These are phyloP conservation scores for Candida koratica DNA, from an alignment of 805 yeast species.

Conservation along the genomic window DNA sequence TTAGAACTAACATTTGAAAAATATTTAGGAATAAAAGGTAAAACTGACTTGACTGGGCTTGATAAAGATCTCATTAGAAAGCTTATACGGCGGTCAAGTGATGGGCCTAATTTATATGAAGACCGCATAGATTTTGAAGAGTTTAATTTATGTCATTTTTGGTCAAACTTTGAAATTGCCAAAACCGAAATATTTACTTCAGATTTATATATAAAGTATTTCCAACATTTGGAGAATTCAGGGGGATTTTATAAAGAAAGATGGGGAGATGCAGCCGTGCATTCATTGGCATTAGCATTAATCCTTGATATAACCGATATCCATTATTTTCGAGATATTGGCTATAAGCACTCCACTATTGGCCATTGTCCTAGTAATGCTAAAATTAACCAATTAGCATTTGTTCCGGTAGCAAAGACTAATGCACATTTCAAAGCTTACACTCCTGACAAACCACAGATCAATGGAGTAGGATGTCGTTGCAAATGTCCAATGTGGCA, in stretches of 20 bases:
- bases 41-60: slow-evolving; percentile 21
- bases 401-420: slow-evolving; percentile 25
- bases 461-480: slow-evolving; percentile 72
- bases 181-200: slow-evolving; percentile 70
- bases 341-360: slow-evolving; percentile 76
- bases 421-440: slow-evolving; percentile 19
- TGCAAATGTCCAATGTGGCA: slow-evolving; percentile 65
- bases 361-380: slow-evolving; percentile 77
- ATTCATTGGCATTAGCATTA: slow-evolving; percentile 81
- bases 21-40: slow-evolving; percentile 19
- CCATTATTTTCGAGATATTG: slow-evolving; percentile 91
- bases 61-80: slow-evolving; percentile 29
- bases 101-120: slow-evolving; percentile 30
- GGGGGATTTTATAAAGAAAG: slow-evolving; percentile 89
- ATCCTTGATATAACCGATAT: slow-evolving; percentile 63
- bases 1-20: slow-evolving; percentile 22
- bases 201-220: slow-evolving; percentile 61
- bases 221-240: slow-evolving; percentile 59
- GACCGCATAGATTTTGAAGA: slow-evolving; percentile 65
- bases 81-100: slow-evolving; percentile 36
- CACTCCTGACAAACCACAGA: slow-evolving; percentile 28
- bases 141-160: slow-evolving; percentile 80
- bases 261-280: slow-evolving; percentile 98
- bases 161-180: slow-evolving; percentile 94
- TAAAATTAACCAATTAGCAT: slow-evolving; percentile 48